Conservation (phyloP, 495 filamentous ascomycete species). For the Penicillium coffeae region DNA sequence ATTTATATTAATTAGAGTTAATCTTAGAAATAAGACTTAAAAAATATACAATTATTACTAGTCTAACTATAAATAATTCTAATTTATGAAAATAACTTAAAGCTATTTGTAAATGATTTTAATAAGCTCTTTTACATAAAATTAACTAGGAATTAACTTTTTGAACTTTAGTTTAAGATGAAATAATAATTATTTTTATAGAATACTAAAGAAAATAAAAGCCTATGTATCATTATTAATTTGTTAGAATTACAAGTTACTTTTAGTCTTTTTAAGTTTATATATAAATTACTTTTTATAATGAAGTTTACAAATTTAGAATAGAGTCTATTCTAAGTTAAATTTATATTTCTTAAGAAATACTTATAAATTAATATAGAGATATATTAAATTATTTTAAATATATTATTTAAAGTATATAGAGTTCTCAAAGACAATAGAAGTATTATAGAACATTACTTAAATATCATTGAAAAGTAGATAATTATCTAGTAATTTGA, state of each 20-base stretch:
- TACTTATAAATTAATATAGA: too few relatives aligned
- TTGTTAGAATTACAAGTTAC: too few relatives aligned
- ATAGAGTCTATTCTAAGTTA: not conserved
- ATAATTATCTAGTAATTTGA: too few relatives aligned
- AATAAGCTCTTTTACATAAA: too few relatives aligned
- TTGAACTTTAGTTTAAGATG: too few relatives aligned
- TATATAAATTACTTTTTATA: not conserved
- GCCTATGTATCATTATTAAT: not conserved
- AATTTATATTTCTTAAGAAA: too few relatives aligned
- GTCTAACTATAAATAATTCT: not conserved
- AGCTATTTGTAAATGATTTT: not conserved
- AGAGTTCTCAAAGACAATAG: not conserved
- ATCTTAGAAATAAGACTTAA: not conserved
- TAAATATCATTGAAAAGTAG: too few relatives aligned
- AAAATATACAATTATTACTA: not conserved
- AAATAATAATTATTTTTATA: not conserved
- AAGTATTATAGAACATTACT: too few relatives aligned
- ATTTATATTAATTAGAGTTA: too few relatives aligned
- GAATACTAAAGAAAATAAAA: not conserved
- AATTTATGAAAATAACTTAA: not conserved
- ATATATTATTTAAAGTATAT: not conserved
- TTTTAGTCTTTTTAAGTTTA: too few relatives aligned
- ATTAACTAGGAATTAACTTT: too few relatives aligned
- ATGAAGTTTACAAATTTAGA: not conserved
- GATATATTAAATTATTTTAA: too few relatives aligned